Evolutionary conservation across 2,329 filamentous ascomycete genomes (phyloP).

Genomic region (Talaromyces atroroseus): DNA sequence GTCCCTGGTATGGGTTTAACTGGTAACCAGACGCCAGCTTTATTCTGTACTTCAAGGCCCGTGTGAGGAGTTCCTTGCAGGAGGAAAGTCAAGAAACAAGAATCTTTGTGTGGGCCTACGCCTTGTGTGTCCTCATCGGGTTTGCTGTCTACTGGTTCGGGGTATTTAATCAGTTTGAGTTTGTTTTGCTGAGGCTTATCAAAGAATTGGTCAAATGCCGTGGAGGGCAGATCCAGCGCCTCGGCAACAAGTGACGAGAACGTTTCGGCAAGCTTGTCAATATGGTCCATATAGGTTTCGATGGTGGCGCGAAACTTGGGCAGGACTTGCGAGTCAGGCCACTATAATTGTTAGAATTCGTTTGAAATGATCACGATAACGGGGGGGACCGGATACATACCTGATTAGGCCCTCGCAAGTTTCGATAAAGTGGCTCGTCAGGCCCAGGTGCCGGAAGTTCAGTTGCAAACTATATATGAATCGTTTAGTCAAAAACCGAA

Average conservation of each 20-base stretch:
- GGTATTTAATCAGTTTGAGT: conserved; percentile 40
- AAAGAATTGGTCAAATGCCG: conserved; percentile 28
- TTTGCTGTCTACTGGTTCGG: conserved; percentile 11
- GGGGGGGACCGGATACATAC: too few relatives aligned
- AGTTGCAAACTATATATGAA: conserved; percentile 26
- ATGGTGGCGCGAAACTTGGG: conserved; percentile 28
- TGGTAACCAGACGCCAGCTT: conserved; percentile 42
- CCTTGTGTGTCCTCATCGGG: conserved; percentile 32
- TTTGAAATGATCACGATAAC: background rate
- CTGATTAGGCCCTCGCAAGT: conserved; percentile 33
- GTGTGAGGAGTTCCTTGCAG: conserved; percentile 40
- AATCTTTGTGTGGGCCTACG: conserved; percentile 45
- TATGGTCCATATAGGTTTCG: conserved; percentile 26
- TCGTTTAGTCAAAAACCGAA: background rate
- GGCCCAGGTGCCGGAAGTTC: conserved; percentile 31
- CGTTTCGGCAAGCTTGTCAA: conserved; percentile 20
- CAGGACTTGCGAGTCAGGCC: conserved; percentile 28
- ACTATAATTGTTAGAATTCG: conserved; percentile 18
- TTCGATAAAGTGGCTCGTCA: conserved; percentile 30
- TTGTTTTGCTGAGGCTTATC: conserved; percentile 32
- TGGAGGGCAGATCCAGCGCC: conserved; percentile 25
- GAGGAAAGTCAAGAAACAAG: conserved; percentile 46
- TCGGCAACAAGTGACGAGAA: conserved; percentile 30
- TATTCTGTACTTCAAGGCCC: conserved; percentile 47
- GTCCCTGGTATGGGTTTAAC: conserved; percentile 41